Conservation (phyloP, 495 filamentous ascomycete genomes). For the Penicillium parvum region DNA sequence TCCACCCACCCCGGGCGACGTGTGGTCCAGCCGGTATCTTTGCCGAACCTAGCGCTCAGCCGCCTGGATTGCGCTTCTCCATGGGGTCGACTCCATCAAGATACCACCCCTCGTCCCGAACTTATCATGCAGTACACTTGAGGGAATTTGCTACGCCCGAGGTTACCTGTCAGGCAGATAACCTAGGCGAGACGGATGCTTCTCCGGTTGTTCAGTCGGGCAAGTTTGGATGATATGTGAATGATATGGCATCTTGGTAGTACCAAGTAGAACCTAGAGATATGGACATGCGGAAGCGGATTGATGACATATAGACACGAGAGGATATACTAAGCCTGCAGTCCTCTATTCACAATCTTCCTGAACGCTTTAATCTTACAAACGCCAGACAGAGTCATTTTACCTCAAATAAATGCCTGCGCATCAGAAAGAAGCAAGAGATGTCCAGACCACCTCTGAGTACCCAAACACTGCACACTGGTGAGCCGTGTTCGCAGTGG, state of each 20-base stretch:
- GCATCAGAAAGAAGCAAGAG: too few relatives aligned
- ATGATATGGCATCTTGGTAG: too few relatives aligned
- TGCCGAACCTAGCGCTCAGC: slow-evolving; percentile 1
- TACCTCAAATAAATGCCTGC: too few relatives aligned
- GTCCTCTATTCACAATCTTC: too few relatives aligned
- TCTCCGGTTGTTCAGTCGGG: too few relatives aligned
- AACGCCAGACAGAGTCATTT: too few relatives aligned
- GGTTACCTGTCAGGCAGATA: background rate
- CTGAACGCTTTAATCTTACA: too few relatives aligned
- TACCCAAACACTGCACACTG: slow-evolving; percentile 8
- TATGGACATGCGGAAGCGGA: too few relatives aligned
- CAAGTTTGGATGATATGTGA: too few relatives aligned
- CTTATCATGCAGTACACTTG: background rate
- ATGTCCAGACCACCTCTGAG: background rate
- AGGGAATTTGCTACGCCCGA: background rate
- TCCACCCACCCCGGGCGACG: background rate
- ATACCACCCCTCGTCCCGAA: background rate
- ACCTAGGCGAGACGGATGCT: background rate
- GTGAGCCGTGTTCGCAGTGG: slow-evolving; percentile 1
- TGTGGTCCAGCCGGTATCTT: background rate
- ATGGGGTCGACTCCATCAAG: background rate
- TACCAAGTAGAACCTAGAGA: too few relatives aligned
- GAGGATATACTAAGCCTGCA: too few relatives aligned
- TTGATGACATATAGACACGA: too few relatives aligned
- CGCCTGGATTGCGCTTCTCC: background rate